phyloP scores from a whole-genome alignment of 2,329 filamentous ascomycete genomes.

The Cryphonectria nitschkei region DNA sequence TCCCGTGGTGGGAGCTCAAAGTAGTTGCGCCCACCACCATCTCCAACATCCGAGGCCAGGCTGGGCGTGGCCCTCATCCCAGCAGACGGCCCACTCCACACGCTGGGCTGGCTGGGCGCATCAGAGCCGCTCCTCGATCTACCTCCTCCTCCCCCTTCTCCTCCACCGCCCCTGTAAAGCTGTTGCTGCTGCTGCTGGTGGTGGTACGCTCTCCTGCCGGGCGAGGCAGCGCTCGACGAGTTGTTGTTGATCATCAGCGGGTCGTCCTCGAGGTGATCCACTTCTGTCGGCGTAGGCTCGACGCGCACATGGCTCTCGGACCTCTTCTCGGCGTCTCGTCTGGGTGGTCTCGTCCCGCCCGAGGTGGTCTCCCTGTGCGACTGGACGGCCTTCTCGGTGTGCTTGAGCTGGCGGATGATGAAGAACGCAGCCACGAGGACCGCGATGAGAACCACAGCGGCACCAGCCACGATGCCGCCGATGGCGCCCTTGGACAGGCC shows the following conservation, averaged over 20 bases:
- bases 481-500: conserved; percentile 47
- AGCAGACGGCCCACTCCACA: conserved; percentile 23
- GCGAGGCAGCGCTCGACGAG: conserved; percentile 30
- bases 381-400: conserved; percentile 46
- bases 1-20: conserved; percentile 31
- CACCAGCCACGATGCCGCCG: conserved; percentile 58
- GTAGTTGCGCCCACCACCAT: conserved; percentile 31
- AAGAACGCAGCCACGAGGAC: conserved; percentile 52
- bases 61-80: conserved; percentile 33
- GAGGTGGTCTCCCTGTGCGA: conserved; percentile 40
- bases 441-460: conserved; percentile 51
- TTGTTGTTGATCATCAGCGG: conserved; percentile 39
- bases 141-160: neutral
- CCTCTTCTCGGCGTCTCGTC: conserved; percentile 36
- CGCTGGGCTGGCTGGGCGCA: conserved; percentile 30
- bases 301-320: conserved; percentile 39
- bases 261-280: conserved; percentile 48
- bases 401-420: conserved; percentile 55
- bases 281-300: conserved; percentile 47
- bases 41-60: conserved; percentile 34
- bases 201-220: conserved; percentile 31
- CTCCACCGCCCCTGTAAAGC: conserved; percentile 25
- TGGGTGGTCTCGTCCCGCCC: conserved; percentile 35
- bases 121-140: conserved; percentile 31
- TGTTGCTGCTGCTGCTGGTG: conserved; percentile 20